A percentile compares a stretch with the other conserved stretches of the same genome.
These are phyloP conservation scores for Ustilago bromivora DNA, from an alignment of 1,284 basidiomycete genomes.

Conservation along the genomic window DNA sequence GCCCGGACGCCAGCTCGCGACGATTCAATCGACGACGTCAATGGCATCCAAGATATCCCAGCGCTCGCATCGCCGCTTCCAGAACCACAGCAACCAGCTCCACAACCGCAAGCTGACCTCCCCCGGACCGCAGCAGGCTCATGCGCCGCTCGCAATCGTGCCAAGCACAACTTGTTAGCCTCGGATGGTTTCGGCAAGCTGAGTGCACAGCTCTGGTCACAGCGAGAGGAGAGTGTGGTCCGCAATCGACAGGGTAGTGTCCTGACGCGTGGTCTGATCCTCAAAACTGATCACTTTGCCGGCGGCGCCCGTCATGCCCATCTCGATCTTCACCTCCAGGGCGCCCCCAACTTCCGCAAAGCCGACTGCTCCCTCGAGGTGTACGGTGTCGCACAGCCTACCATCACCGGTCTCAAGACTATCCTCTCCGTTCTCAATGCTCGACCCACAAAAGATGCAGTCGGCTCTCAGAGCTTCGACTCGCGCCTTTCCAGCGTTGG, in stretches of 20 bases:
- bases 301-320: conserved; percentile 51
- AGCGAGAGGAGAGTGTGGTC: conserved; percentile 74
- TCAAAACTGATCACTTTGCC: conserved; percentile 78
- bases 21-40: conserved; percentile 2
- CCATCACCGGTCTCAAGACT: conserved; percentile 89
- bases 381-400: conserved; percentile 81
- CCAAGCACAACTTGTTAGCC: conserved; percentile 38
- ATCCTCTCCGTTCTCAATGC: conserved; percentile 85
- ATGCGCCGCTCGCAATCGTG: conserved; percentile 19
- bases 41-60: conserved; percentile 29
- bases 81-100: conserved; percentile 23
- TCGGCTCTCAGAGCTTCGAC: conserved; percentile 27
- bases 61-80: conserved; percentile 40
- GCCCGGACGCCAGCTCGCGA: conserved; percentile 3
- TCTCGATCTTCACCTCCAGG: conserved; percentile 86
- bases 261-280: conserved; percentile 86
- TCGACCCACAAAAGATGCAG: conserved; percentile 33
- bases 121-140: conserved; percentile 6
- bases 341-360: conserved; percentile 94
- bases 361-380: conserved; percentile 71
- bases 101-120: conserved; percentile 6
- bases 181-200: conserved; percentile 43
- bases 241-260: conserved; percentile 90
- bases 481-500: conserved; percentile 20
- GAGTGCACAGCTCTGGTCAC: conserved; percentile 48